Evolutionary conservation across 176 grass and related monocot species (phyloP), one percentile per base, ranked within the genome.

Genomic region (Lolium perenne): DNA sequence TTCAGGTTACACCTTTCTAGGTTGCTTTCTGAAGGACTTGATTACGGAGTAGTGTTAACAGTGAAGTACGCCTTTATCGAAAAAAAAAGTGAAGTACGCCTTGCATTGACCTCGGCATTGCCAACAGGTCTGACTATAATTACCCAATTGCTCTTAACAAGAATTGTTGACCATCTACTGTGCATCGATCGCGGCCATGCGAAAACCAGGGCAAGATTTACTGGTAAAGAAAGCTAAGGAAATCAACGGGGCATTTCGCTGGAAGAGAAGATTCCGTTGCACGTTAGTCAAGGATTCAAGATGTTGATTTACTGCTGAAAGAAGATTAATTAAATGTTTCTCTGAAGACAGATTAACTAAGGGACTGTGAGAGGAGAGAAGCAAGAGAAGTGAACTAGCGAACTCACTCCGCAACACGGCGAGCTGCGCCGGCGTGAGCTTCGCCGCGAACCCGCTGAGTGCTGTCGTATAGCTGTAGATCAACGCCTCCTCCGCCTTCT

Each of bases 391-490:
- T 35, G 32, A 60, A 25, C 4, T 16, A 17, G 15, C 23, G 3
- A 78, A 92, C 92, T 91, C 69, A 97, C 95, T 86, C 56, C 51
- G 38, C 58, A 97, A 35, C 20, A 82, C 74, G 13, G 85, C 64
- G 18, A 92, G 47, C 91, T 97, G 91, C 74, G 77, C 13, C 18
- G 47, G 86, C 61, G 95, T 95, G 79, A 97, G 88, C 63, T 78
- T 95, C 20, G 92, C 92, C 0, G 95, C 77, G 88, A 97, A 97
- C 55, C 95, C 92, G 74, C 91, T 93, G 29, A 58, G 40, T 1
- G 76, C 88, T 10, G 71, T 62, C 40, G 7, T 82, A 83, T 93
- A 97, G 65, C 89, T 92, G 86, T 97, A 95, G 66, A 97, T n/a
- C 48, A 95, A 6, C 71, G 87, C 86, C 25, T 40, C n/a, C 79